A percentile compares a stretch with the other conserved stretches of the same genome.
Conservation (phyloP, 768 basidiomycete genomes). For the Psilocybe cubensis region DNA sequence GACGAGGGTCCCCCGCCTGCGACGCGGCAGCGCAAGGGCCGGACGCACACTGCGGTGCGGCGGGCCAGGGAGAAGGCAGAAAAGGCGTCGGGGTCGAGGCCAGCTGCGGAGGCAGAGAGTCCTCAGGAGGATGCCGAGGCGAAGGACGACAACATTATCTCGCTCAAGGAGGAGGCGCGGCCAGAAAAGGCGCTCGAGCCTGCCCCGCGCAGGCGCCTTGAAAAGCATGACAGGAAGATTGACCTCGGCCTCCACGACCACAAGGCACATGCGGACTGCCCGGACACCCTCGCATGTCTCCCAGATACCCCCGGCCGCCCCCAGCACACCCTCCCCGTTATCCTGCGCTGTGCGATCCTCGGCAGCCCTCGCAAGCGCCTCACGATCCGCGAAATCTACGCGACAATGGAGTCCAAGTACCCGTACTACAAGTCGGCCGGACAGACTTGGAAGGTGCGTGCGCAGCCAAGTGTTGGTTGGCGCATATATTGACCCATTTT, state of each 20-base stretch:
- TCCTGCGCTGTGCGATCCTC: conserved; percentile 82
- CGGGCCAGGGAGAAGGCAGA: too few relatives aligned
- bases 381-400: conserved; percentile 85
- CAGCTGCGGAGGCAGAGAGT: background rate
- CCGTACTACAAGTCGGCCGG: conserved; percentile 81
- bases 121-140: background rate
- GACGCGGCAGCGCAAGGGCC: too few relatives aligned
- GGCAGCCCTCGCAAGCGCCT: conserved; percentile 76
- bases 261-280: conserved; percentile 74
- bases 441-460: conserved; percentile 79
- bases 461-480: conserved; percentile 10
- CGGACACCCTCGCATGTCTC: conserved; percentile 75
- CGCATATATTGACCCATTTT: conserved; percentile 16
- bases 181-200: conserved; percentile 20
- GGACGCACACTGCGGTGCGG: background rate
- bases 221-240: conserved; percentile 30
- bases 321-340: conserved; percentile 84
- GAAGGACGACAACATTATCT: conserved; percentile 3
- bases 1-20: conserved; percentile 18
- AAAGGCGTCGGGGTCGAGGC: too few relatives aligned
- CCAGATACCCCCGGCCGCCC: conserved; percentile 80
- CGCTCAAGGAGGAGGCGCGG: conserved; percentile 14
- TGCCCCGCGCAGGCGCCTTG: conserved; percentile 27
- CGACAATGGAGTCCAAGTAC: conserved; percentile 86
- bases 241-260: conserved; percentile 46